phyloP scores from a whole-genome alignment of 441 rosid genomes.

The Populus hybrid region DNA sequence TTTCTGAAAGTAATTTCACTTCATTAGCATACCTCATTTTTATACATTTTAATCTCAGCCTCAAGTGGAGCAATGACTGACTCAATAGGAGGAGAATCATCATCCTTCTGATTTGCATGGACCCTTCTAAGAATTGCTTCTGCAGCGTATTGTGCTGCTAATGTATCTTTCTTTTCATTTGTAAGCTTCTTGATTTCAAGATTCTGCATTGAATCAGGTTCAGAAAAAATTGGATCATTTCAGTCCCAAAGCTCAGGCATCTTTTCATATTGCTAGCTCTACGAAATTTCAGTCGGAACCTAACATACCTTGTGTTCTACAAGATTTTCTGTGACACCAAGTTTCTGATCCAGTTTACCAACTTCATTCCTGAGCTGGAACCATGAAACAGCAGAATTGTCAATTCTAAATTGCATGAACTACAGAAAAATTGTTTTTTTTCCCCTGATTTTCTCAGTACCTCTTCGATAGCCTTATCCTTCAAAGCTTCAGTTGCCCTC shows the following conservation, averaged over 20 bases:
- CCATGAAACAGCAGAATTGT: background rate
- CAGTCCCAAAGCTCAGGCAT: background rate
- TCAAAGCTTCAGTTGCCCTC: conserved; percentile 58
- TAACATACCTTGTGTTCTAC: conserved; percentile 66
- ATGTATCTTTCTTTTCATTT: conserved; percentile 71
- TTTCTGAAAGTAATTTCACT: background rate
- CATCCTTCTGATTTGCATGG: conserved; percentile 59
- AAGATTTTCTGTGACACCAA: conserved; percentile 43
- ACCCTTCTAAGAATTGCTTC: conserved; percentile 84
- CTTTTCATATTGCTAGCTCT: background rate
- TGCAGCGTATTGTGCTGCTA: conserved; percentile 84
- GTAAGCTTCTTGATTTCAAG: conserved; percentile 66
- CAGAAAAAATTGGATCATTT: too few relatives aligned
- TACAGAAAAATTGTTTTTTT: background rate
- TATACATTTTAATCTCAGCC: conserved; percentile 71
- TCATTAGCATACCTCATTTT: conserved; percentile 49
- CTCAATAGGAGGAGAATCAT: conserved; percentile 55
- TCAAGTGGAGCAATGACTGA: conserved; percentile 84
- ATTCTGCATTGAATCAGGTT: conserved; percentile 39
- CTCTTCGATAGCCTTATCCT: conserved; percentile 69
- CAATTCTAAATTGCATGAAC: background rate
- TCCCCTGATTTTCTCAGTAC: conserved; percentile 25
- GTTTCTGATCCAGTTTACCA: conserved; percentile 51
- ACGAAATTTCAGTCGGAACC: background rate
- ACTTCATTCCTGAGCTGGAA: conserved; percentile 60